These are phyloP conservation scores for Colletotrichum costaricense DNA, from an alignment of 2,329 filamentous ascomycete genomes.

Conservation along the genomic window DNA sequence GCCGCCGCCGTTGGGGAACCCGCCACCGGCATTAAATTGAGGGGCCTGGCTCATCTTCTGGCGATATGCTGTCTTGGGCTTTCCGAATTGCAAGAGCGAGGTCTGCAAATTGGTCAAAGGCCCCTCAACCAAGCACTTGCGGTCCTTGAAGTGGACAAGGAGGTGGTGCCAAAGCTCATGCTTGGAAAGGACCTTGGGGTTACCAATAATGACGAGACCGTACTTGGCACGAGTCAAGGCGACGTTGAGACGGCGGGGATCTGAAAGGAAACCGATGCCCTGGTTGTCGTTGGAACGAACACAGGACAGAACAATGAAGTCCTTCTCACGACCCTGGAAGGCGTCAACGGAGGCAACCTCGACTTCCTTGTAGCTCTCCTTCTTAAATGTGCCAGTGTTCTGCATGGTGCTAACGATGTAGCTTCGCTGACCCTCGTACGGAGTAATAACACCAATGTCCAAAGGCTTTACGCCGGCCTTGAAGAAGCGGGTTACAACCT, in stretches of 20 bases:
- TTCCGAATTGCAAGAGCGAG: constrained; percentile 92
- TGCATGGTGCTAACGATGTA: constrained; percentile 99
- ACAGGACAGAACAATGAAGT: constrained; percentile 97
- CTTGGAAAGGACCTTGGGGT: constrained; percentile 97
- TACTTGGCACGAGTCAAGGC: constrained; percentile 97
- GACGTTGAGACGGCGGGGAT: constrained; percentile 96
- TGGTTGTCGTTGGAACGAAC: constrained; percentile 99
- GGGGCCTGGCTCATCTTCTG: constrained; percentile 83
- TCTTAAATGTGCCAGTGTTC: constrained; percentile 95
- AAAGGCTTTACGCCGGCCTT: constrained; percentile 95
- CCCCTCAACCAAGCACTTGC: constrained; percentile 94
- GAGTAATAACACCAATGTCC: constrained; percentile 97
- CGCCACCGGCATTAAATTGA: constrained; percentile 67
- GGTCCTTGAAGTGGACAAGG: constrained; percentile 95
- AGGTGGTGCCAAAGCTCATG: constrained; percentile 98
- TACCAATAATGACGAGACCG: constrained; percentile 94
- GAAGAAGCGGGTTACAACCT: constrained; percentile 98
- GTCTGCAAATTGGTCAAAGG: constrained; percentile 96
- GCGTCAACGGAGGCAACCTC: constrained; percentile 98
- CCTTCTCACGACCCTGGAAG: constrained; percentile 98
- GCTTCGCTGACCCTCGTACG: constrained; percentile 97
- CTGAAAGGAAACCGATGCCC: constrained; percentile 98
- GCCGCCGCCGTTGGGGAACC: constrained; percentile 43
- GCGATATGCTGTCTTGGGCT: constrained; percentile 92
- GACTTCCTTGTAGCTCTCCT: constrained; percentile 98